Conservation (phyloP, 2,329 filamentous ascomycete genomes). For the Pseudocercospora vitis region DNA sequence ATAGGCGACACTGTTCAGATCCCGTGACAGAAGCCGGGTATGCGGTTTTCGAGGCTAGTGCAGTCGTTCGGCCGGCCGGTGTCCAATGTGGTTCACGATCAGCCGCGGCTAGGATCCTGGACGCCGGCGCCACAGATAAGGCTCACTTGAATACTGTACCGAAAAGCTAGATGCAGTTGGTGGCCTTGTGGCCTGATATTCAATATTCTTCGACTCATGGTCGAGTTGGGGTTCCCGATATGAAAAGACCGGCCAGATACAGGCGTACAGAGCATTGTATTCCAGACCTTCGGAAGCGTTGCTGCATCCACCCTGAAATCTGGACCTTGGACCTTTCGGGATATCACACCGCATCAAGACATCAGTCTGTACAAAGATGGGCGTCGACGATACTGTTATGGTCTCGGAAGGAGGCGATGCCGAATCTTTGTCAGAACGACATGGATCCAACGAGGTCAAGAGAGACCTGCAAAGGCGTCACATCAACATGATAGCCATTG, state of each 20-base stretch:
- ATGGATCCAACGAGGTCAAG: conserved; percentile 5
- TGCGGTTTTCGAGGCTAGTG: not conserved
- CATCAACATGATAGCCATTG: conserved; percentile 31
- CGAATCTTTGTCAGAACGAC: not conserved
- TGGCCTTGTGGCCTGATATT: not conserved
- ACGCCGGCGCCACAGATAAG: conserved; percentile 5
- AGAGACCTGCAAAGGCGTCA: conserved; percentile 27
- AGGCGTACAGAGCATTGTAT: no score
- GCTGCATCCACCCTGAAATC: no score
- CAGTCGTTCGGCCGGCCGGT: not conserved
- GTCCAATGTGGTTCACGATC: not conserved
- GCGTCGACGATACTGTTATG: not conserved
- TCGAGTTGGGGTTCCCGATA: not conserved
- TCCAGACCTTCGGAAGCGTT: no score
- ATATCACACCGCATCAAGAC: no score
- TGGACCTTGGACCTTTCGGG: not conserved
- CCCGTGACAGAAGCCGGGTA: no score
- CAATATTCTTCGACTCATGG: not conserved
- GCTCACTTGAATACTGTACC: not conserved
- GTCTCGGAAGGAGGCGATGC: conserved; percentile 7
- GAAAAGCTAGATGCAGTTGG: not conserved
- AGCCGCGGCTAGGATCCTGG: not conserved
- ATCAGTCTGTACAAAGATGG: conserved; percentile 3
- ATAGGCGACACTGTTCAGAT: not conserved
- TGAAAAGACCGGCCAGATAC: no score